Evolutionary conservation across 768 basidiomycete genomes (phyloP).

Genomic region (Boletus pseudo-olivaceus): DNA sequence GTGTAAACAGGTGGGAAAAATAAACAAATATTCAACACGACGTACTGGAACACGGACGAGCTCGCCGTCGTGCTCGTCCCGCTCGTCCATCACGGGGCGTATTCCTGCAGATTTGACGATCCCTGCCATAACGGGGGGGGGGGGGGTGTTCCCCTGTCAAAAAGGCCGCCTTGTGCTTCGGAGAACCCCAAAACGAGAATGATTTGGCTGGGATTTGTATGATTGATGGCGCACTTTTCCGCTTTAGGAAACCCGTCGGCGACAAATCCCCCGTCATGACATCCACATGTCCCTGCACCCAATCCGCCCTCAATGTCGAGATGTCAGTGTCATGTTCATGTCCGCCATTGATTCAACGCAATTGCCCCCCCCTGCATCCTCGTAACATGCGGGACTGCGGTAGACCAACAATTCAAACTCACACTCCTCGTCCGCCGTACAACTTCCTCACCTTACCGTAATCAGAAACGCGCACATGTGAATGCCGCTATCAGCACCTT

Average conservation of each 20-base stretch:
- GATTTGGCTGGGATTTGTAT: conserved; percentile 19
- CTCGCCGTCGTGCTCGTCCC: background rate
- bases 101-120: conserved; percentile 23
- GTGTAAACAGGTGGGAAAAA: conserved; percentile 23
- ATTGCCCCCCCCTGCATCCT: conserved; percentile 6
- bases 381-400: conserved; percentile 20
- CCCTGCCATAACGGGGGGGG: conserved; percentile 19
- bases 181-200: conserved; percentile 26
- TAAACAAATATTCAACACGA: conserved; percentile 7
- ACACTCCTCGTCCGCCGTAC: conserved; percentile 22
- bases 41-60: background rate
- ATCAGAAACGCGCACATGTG: conserved; percentile 34
- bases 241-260: conserved; percentile 25
- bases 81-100: background rate
- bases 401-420: conserved; percentile 17
- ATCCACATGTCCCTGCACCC: conserved; percentile 10
- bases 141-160: conserved; percentile 17
- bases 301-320: conserved; percentile 21
- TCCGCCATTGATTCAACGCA: conserved; percentile 14
- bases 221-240: conserved; percentile 27
- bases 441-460: conserved; percentile 30
- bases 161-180: conserved; percentile 18
- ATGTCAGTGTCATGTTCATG: conserved; percentile 29
- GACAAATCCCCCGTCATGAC: conserved; percentile 25
- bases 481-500: conserved; percentile 31